These are phyloP conservation scores for Iodosphaeria phyllophila DNA, from an alignment of 2,329 filamentous ascomycete genomes.

Conservation along the genomic window DNA sequence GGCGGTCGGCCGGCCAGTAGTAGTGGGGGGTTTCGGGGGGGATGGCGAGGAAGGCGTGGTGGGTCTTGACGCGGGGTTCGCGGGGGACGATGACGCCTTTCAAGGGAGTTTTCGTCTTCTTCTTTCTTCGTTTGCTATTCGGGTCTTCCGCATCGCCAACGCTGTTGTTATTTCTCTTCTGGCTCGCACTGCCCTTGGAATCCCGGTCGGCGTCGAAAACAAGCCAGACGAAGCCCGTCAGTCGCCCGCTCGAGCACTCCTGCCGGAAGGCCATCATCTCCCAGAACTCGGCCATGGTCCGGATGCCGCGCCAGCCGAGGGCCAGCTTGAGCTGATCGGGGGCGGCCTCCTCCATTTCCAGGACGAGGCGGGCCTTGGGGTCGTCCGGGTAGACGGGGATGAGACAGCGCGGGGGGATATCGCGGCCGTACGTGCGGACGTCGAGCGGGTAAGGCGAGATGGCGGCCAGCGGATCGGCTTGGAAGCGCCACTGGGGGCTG, in stretches of 20 bases:
- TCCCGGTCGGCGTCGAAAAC: constrained; percentile 42
- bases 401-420: constrained; percentile 61
- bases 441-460: constrained; percentile 44
- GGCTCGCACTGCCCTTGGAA: constrained; percentile 2
- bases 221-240: constrained; percentile 91
- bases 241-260: constrained; percentile 79
- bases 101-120: constrained; percentile 27
- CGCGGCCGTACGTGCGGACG: constrained; percentile 16
- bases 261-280: constrained; percentile 95
- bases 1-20: constrained; percentile 39
- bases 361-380: constrained; percentile 75
- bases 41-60: constrained; percentile 28
- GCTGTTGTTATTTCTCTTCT: constrained; percentile 4
- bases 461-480: constrained; percentile 49
- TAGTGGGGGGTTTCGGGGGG: constrained; percentile 42
- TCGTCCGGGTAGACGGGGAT: constrained; percentile 90
- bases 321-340: constrained; percentile 31
- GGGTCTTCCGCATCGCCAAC: constrained; percentile 7
- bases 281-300: constrained; percentile 84
- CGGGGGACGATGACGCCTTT: constrained; percentile 44
- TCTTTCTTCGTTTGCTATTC: constrained; percentile 8
- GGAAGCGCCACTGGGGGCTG: constrained; percentile 39
- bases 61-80: constrained; percentile 44
- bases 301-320: constrained; percentile 69
- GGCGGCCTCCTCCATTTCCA: constrained; percentile 66